Conservation (phyloP, 768 basidiomycete genomes). For the Russula griseocarnosa region DNA sequence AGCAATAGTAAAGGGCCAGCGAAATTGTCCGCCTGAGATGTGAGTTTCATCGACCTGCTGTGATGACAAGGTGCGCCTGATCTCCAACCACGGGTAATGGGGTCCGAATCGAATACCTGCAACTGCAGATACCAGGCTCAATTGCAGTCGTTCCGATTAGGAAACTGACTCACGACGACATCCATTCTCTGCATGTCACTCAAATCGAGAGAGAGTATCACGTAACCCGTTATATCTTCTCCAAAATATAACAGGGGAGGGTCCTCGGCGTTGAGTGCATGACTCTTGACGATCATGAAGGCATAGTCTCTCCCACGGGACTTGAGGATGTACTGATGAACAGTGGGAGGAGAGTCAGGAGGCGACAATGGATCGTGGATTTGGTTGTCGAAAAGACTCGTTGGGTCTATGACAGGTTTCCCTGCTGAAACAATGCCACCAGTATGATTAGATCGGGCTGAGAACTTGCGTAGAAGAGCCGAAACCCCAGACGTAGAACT, state of each 20-base stretch:
- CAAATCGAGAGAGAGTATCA: conserved; percentile 11
- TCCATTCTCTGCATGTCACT: conserved; percentile 16
- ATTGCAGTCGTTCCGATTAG: no score
- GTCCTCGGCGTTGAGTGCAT: not conserved
- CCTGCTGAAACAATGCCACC: not conserved
- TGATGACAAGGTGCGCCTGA: not conserved
- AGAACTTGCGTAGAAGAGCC: conserved; percentile 10
- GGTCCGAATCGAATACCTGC: conserved; percentile 12
- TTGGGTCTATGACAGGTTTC: not conserved
- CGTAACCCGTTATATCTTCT: conserved; percentile 16
- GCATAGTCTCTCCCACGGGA: conserved; percentile 24
- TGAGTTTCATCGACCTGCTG: conserved; percentile 7
- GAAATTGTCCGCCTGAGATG: not conserved
- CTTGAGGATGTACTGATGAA: conserved; percentile 1
- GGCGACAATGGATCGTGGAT: not conserved
- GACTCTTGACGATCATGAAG: conserved; percentile 10
- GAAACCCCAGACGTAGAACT: not conserved
- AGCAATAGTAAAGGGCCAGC: conserved; percentile 18
- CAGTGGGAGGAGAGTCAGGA: not conserved
- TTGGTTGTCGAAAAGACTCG: not conserved
- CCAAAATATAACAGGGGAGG: conserved; percentile 13
- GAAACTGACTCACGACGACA: conserved; percentile 17
- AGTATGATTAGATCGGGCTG: conserved; percentile 12
- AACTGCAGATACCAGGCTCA: conserved; percentile 6
- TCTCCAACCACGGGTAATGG: not conserved